phyloP scores from a whole-genome alignment of 2,329 filamentous ascomycete genomes.

The Harringtonia lauricola region DNA sequence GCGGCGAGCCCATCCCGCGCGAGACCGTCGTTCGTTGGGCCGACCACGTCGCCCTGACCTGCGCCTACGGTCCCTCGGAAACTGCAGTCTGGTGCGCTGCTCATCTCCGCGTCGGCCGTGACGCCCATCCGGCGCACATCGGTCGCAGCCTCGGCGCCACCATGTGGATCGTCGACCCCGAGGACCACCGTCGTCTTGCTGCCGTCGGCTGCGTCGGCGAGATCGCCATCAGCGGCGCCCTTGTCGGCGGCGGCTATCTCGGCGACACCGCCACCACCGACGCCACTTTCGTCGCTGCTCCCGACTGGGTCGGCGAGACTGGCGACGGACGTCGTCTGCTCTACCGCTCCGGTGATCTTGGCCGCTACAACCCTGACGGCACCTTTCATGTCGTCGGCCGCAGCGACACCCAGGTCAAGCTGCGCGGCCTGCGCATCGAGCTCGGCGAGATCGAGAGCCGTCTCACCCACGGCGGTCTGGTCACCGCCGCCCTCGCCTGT shows the following conservation, averaged over 20 bases:
- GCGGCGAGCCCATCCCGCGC: constrained; percentile 28
- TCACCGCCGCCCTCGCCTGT: constrained; percentile 34
- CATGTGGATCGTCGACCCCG: constrained; percentile 40
- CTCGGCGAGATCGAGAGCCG: constrained; percentile 34
- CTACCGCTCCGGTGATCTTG: constrained; percentile 32
- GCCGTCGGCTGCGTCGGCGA: constrained; percentile 46
- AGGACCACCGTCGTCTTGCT: constrained; percentile 37
- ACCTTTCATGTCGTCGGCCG: constrained; percentile 36
- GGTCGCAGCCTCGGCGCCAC: constrained; percentile 35
- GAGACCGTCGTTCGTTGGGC: constrained; percentile 38
- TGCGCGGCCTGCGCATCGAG: constrained; percentile 27
- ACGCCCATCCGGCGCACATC: constrained; percentile 27
- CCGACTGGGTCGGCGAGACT: not conserved
- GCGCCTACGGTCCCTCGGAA: constrained; percentile 40
- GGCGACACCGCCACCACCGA: constrained; percentile 16
- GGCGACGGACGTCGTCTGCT: not conserved
- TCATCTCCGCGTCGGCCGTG: constrained; percentile 32
- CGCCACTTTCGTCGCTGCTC: not conserved
- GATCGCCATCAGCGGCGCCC: constrained; percentile 48
- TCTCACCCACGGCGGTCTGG: not conserved
- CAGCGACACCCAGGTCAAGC: constrained; percentile 28
- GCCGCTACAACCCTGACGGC: constrained; percentile 36
- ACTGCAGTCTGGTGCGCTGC: constrained; percentile 33
- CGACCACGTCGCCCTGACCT: constrained; percentile 31
- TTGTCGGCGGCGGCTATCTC: constrained; percentile 28